Conservation (phyloP, 805 yeast genomes). For the Komagataella phaffii region DNA sequence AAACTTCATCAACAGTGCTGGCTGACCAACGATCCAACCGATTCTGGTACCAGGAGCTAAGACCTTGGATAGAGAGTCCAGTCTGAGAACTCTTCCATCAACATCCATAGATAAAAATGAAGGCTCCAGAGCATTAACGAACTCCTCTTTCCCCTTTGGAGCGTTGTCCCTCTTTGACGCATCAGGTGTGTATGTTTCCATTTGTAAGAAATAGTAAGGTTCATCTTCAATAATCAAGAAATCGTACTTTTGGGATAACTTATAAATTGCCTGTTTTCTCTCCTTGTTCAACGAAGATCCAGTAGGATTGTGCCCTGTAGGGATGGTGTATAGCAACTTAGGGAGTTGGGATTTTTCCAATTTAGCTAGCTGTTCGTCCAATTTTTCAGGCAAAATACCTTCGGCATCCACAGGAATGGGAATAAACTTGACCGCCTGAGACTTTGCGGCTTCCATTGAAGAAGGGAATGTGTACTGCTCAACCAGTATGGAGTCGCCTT, state of each 20-base stretch:
- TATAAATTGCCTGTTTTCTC: constrained; percentile 67
- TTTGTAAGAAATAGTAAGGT: constrained; percentile 93
- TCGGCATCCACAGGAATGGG: constrained; percentile 57
- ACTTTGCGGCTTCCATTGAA: constrained; percentile 56
- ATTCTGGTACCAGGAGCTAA: constrained; percentile 83
- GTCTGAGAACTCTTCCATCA: constrained; percentile 82
- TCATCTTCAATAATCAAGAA: constrained; percentile 86
- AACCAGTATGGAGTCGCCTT: constrained; percentile 56
- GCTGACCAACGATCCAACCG: constrained; percentile 82
- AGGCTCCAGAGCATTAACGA: constrained; percentile 53
- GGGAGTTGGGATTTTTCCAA: constrained; percentile 57
- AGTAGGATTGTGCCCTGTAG: constrained; percentile 97
- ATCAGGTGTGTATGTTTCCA: constrained; percentile 59
- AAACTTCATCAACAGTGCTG: constrained; percentile 45
- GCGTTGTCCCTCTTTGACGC: constrained; percentile 10
- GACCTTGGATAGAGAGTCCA: constrained; percentile 86
- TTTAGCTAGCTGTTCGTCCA: constrained; percentile 38
- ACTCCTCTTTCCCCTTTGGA: constrained; percentile 43
- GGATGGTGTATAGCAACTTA: constrained; percentile 76
- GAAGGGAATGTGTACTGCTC: constrained; percentile 71
- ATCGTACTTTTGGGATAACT: constrained; percentile 75
- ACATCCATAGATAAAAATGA: constrained; percentile 65
- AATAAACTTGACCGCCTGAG: constrained; percentile 44
- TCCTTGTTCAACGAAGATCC: constrained; percentile 72
- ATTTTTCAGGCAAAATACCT: constrained; percentile 48